Evolutionary conservation across 768 basidiomycete genomes (phyloP), one percentile per base, ranked within the genome.

Genomic region (Calocybe gangraenosa): DNA sequence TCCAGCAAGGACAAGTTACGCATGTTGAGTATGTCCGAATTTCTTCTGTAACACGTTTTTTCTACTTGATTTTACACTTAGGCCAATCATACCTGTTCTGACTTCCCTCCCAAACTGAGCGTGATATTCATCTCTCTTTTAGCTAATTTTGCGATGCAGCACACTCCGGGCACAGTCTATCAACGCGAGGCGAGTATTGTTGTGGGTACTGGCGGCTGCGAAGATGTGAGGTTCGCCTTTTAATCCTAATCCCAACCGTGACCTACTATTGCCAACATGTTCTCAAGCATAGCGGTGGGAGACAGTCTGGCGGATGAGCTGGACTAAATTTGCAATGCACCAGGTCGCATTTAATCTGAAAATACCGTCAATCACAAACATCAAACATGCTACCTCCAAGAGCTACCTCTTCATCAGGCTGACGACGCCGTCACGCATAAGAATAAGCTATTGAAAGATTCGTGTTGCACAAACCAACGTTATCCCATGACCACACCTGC

Each of bases 231-330:
- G 20, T 35, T 36, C 17, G 15, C 21, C 33, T 30, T 32, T 25
- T 15, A 21, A 13, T 21, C 32, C 19, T 14, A 21, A 38, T 13
- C 30, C n/a, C n/a, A n/a, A n/a, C n/a, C 30, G 14, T 20, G 25
- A 67, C 82, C 54, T 62, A 84, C 82, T 85, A 84, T 62, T 85
- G 83, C 81, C 82, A 84, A 60, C 83, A 85, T 46, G 70, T 73
- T 49, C 71, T 60, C 50, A 63, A 69, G 57, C 83, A 85, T 35
- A 61, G 52, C 28, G 79, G 78, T 3, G 75, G 71, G 37, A 54
- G 44, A 58, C 83, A 85, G 30, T 64, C 57, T 33, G 40, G 56
- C 30, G 81, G 68, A 58, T 85, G 83, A 25, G 55, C 64, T 6
- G 73, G 71, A 54, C 82, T 84, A 55, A 85, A 84, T 65, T 74